Conservation (phyloP, 2,329 filamentous ascomycete genomes). For the Thielaviopsis populi region DNA sequence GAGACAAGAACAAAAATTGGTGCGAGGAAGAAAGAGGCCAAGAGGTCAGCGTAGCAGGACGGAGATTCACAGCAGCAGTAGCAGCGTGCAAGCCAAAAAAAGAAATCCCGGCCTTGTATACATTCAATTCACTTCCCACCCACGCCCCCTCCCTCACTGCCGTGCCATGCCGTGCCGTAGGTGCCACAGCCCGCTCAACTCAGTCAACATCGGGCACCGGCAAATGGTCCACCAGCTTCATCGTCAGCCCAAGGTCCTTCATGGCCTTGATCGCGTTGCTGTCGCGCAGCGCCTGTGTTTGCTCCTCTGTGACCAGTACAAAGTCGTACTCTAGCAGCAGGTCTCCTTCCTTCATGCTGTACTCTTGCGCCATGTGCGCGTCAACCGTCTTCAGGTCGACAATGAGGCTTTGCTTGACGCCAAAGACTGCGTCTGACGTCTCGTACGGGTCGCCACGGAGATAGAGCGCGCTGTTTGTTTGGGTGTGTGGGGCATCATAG, state of each 20-base stretch:
- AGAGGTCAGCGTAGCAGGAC: background rate
- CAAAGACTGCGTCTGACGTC: slow-evolving; percentile 71
- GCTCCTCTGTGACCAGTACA: slow-evolving; percentile 55
- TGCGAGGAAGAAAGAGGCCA: too few relatives aligned
- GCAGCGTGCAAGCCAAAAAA: too few relatives aligned
- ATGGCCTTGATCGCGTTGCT: slow-evolving; percentile 50
- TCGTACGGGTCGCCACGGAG: slow-evolving; percentile 67
- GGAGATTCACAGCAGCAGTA: too few relatives aligned
- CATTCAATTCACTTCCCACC: background rate
- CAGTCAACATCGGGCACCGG: slow-evolving; percentile 52
- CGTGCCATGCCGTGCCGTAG: too few relatives aligned
- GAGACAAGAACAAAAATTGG: background rate
- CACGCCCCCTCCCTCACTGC: background rate
- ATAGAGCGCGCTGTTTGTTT: slow-evolving; percentile 58
- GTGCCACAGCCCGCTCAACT: background rate
- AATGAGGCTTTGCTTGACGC: slow-evolving; percentile 68
- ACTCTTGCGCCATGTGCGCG: slow-evolving; percentile 41
- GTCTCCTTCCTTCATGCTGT: slow-evolving; percentile 47
- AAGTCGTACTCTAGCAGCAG: slow-evolving; percentile 60
- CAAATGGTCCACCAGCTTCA: slow-evolving; percentile 62
- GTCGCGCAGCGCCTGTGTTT: slow-evolving; percentile 52
- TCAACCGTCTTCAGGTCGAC: slow-evolving; percentile 42
- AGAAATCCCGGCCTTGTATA: background rate
- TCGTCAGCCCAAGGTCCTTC: slow-evolving; percentile 47
- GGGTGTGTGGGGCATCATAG: too few relatives aligned